These are phyloP conservation scores for Santalum album DNA, from an alignment of 164 flowering plant species.

Conservation along the genomic window DNA sequence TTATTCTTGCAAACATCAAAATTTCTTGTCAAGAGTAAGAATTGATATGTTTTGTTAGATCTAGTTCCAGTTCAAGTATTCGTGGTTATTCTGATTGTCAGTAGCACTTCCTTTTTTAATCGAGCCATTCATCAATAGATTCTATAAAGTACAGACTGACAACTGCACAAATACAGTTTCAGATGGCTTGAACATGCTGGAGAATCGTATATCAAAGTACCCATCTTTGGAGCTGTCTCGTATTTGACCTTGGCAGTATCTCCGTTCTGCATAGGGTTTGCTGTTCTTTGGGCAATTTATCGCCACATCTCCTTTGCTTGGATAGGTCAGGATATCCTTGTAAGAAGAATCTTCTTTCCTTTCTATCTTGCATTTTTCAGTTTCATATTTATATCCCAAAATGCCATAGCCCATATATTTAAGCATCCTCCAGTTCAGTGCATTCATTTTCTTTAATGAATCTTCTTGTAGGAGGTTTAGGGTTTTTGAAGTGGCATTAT, in stretches of 20 bases:
- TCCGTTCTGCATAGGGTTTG: slow-evolving; percentile 90
- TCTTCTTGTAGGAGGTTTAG: too few species aligned
- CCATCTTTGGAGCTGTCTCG: slow-evolving; percentile 83
- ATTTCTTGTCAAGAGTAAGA: too few species aligned
- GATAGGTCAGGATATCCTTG: slow-evolving; percentile 99
- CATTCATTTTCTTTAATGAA: background rate
- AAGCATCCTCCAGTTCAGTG: background rate
- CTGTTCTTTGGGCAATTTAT: slow-evolving; percentile 89
- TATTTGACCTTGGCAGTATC: slow-evolving; percentile 77
- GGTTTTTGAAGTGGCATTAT: too few species aligned
- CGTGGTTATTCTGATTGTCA: too few species aligned
- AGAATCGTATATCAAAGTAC: slow-evolving; percentile 75
- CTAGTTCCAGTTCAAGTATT: too few species aligned
- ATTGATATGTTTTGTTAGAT: too few species aligned
- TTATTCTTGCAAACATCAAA: too few species aligned
- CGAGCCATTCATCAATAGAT: background rate
- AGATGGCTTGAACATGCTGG: slow-evolving; percentile 76
- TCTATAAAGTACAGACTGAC: background rate
- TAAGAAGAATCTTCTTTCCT: slow-evolving; percentile 31
- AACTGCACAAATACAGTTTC: slow-evolving; percentile 17
- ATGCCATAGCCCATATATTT: background rate
- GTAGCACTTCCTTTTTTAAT: background rate
- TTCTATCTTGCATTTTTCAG: background rate
- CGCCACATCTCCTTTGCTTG: slow-evolving; percentile 74
- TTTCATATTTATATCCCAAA: background rate